Evolutionary conservation across 768 basidiomycete genomes (phyloP).

Genomic region (Imleria badia): DNA sequence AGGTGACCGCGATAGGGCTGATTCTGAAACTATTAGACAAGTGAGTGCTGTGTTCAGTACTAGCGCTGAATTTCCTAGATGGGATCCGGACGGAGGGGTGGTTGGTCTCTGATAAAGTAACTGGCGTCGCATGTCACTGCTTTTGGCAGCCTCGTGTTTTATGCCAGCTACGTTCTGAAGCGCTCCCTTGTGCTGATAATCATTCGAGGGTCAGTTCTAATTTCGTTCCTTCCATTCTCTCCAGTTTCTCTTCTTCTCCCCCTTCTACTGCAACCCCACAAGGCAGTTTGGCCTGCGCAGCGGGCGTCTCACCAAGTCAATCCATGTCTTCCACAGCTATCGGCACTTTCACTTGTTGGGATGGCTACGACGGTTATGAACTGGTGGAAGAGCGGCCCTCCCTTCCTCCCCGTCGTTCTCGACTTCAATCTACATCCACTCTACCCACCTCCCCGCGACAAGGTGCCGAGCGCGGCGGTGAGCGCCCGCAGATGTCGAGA

Average conservation of each 20-base stretch:
- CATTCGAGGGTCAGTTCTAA: conserved; percentile 30
- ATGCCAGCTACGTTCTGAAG: conserved; percentile 24
- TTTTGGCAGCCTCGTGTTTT: conserved; percentile 37
- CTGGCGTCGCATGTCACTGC: conserved; percentile 22
- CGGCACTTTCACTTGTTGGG: conserved; percentile 36
- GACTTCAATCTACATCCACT: conserved; percentile 22
- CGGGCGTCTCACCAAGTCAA: conserved; percentile 12
- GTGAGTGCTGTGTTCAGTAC: background rate
- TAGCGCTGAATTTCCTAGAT: conserved; percentile 11
- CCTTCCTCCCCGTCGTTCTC: conserved; percentile 20
- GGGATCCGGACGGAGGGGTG: conserved; percentile 6
- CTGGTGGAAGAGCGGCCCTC: conserved; percentile 18
- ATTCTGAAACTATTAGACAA: background rate
- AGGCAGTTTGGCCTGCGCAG: conserved; percentile 16
- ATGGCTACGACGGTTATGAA: conserved; percentile 30
- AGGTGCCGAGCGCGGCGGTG: conserved; percentile 17
- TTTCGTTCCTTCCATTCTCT: conserved; percentile 17
- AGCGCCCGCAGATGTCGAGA: conserved; percentile 23
- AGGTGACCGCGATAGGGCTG: background rate
- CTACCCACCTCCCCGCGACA: conserved; percentile 11
- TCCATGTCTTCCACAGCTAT: conserved; percentile 34
- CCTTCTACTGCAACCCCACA: conserved; percentile 22
- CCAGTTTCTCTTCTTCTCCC: conserved; percentile 17
- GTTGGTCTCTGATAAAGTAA: conserved; percentile 27
- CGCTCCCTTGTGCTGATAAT: conserved; percentile 32